Percentiles rank a stretch among this genome's conserved stretches.
These are phyloP conservation scores for Candida saitoana DNA, from an alignment of 805 yeast species.

Conservation along the genomic window DNA sequence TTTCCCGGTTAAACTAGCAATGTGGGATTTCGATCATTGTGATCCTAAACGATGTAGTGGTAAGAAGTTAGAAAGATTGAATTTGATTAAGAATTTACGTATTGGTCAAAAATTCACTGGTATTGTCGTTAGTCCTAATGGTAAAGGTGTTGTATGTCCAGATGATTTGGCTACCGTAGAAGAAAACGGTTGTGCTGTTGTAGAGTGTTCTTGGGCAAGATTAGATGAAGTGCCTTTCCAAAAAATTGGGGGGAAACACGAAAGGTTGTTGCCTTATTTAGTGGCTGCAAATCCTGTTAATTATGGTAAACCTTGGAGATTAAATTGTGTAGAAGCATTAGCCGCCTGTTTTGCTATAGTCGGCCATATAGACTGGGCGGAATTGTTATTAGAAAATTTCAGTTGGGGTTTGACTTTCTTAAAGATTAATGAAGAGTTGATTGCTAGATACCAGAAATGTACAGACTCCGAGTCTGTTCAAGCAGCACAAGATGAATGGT, in stretches of 20 bases:
- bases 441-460: constrained; percentile 72
- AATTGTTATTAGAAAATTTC: constrained; percentile 66
- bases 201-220: constrained; percentile 98
- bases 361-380: constrained; percentile 89
- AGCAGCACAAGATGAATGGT: constrained; percentile 70
- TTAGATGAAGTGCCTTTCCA: constrained; percentile 94
- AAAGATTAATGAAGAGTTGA: constrained; percentile 72
- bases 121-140: constrained; percentile 88
- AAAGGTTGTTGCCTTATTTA: constrained; percentile 82
- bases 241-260: constrained; percentile 87
- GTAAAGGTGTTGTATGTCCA: constrained; percentile 86
- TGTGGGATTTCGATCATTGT: constrained; percentile 99
- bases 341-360: constrained; percentile 97
- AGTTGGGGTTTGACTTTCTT: constrained; percentile 93
- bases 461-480: constrained; percentile 74
- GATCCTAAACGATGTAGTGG: constrained; percentile 98
- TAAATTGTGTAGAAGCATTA: constrained; percentile 94
- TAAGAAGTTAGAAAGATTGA: constrained; percentile 84
- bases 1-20: constrained; percentile 84
- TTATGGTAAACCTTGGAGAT: constrained; percentile 92
- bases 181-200: constrained; percentile 88
- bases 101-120: constrained; percentile 96
- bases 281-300: constrained; percentile 97
- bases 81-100: constrained; percentile 70
- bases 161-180: constrained; percentile 76